A percentile compares a stretch with the other conserved stretches of the same genome.
Conservation (phyloP, 2,329 filamentous ascomycete species). For the Claviceps purpurea region DNA sequence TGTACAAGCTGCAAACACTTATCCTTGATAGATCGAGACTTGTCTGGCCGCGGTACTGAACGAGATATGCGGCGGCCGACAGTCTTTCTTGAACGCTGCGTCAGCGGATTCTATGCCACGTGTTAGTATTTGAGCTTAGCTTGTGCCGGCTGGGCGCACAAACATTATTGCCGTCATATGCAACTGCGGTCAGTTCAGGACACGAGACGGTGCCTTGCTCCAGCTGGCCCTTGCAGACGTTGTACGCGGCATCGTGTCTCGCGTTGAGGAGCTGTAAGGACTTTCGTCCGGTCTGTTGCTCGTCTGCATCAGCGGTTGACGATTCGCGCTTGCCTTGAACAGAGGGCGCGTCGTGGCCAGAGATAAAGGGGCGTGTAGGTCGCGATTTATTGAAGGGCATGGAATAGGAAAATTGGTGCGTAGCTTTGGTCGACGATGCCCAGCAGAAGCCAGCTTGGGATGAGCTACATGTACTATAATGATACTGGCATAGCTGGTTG, state of each 20-base stretch:
- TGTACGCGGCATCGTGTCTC: background rate
- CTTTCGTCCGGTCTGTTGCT: background rate
- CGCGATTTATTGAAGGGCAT: background rate
- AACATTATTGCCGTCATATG: conserved; percentile 1
- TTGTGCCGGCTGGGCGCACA: background rate
- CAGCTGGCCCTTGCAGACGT: background rate
- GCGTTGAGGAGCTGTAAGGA: background rate
- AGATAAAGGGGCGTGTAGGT: background rate
- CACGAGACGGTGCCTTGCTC: conserved; percentile 5
- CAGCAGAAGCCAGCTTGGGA: background rate
- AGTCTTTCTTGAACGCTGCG: background rate
- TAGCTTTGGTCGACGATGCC: background rate
- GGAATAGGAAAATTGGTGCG: background rate
- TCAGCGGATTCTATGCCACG: background rate
- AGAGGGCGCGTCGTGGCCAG: background rate
- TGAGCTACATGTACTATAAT: background rate
- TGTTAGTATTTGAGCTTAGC: background rate
- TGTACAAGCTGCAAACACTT: conserved; percentile 1
- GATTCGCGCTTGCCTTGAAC: background rate
- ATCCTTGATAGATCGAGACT: background rate
- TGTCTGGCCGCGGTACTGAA: conserved; percentile 1
- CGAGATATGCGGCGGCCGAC: conserved; percentile 1
- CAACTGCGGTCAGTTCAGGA: conserved; percentile 2
- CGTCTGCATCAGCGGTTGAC: background rate
- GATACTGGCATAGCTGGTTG: background rate